These are phyloP conservation scores for Coemansia sp. DNA, from an alignment of 192 early-diverging fungal genomes.

Conservation along the genomic window DNA sequence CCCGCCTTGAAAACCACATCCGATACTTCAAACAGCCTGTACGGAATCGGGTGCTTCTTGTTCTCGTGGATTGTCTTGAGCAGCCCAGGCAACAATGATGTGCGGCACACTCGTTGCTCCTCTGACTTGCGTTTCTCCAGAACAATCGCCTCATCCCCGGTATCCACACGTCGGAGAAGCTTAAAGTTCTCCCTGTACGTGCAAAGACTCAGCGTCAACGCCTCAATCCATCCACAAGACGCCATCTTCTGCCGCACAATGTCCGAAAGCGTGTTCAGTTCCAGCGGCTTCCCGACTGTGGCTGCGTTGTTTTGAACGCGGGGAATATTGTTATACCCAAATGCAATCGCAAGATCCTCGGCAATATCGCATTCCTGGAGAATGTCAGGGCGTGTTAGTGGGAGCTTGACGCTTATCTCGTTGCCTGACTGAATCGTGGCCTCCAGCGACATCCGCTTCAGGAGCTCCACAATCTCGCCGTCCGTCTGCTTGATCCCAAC, in stretches of 20 bases:
- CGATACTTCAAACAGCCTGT: slow-evolving; percentile 96
- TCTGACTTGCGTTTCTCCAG: slow-evolving; percentile 90
- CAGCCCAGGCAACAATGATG: slow-evolving; percentile 87
- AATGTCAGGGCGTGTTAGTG: slow-evolving; percentile 91
- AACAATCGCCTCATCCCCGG: slow-evolving; percentile 77
- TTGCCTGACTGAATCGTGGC: slow-evolving; percentile 53
- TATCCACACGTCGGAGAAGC: slow-evolving; percentile 80
- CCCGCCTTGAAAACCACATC: slow-evolving; percentile 93
- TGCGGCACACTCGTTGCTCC: slow-evolving; percentile 92
- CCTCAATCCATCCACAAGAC: slow-evolving; percentile 91
- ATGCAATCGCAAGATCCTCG: slow-evolving; percentile 97
- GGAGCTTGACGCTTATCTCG: slow-evolving; percentile 74
- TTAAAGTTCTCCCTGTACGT: slow-evolving; percentile 97
- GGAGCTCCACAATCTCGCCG: slow-evolving; percentile 70
- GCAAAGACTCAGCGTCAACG: slow-evolving; percentile 92
- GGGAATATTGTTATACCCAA: slow-evolving; percentile 92
- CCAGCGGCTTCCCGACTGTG: slow-evolving; percentile 86
- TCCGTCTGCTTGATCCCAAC: slow-evolving; percentile 72
- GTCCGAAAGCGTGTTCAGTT: slow-evolving; percentile 93
- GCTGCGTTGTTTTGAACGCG: slow-evolving; percentile 75
- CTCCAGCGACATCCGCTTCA: slow-evolving; percentile 87
- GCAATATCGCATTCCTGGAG: slow-evolving; percentile 97
- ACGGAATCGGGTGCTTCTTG: slow-evolving; percentile 85
- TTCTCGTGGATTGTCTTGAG: slow-evolving; percentile 90
- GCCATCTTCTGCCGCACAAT: slow-evolving; percentile 83